Conservation (phyloP, 2,329 filamentous ascomycete genomes). For the Trichoderma breve region DNA sequence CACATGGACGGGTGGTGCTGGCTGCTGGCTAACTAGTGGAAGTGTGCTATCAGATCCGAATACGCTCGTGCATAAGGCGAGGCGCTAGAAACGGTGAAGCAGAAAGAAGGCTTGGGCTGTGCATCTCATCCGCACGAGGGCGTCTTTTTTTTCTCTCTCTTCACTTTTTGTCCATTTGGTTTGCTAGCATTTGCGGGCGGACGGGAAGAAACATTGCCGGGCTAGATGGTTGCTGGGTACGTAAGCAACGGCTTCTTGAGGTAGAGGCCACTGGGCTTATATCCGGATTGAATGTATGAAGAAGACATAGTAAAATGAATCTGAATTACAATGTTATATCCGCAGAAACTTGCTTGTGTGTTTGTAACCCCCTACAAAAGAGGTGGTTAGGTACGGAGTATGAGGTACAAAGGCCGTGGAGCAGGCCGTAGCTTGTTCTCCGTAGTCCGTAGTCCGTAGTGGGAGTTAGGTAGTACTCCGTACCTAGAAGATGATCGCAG, state of each 20-base stretch:
- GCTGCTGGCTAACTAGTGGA: background rate
- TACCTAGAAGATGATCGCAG: background rate
- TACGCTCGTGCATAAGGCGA: slow-evolving; percentile 8
- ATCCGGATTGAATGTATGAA: background rate
- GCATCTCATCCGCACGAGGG: background rate
- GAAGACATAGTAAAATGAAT: background rate
- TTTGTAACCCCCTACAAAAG: background rate
- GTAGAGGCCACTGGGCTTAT: background rate
- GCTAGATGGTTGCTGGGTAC: background rate
- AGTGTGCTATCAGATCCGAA: slow-evolving; percentile 1
- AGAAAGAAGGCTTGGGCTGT: background rate
- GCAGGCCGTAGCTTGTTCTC: background rate
- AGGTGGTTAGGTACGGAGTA: background rate
- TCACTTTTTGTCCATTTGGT: background rate
- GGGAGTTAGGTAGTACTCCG: background rate
- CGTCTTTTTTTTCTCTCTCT: background rate
- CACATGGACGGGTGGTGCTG: background rate
- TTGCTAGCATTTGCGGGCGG: background rate
- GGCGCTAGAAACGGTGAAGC: slow-evolving; percentile 7
- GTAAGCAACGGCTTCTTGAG: background rate
- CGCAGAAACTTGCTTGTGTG: background rate
- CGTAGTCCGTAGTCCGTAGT: background rate
- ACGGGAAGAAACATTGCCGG: background rate
- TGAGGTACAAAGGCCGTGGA: background rate
- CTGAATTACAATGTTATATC: background rate